phyloP scores from a whole-genome alignment of 352 stramenopile species.

The Phytophthora kernoviae region DNA sequence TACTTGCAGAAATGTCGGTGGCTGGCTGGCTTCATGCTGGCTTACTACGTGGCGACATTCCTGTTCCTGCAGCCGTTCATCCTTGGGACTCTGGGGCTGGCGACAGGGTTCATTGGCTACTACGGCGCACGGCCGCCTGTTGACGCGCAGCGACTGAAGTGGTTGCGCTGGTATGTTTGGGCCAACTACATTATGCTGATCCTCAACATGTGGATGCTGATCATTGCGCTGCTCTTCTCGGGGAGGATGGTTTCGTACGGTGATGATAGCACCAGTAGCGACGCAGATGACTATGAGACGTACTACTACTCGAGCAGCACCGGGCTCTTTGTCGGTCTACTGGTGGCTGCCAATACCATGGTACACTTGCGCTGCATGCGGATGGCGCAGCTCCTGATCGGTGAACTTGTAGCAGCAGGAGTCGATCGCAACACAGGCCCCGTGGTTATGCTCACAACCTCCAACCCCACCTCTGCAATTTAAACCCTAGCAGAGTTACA shows the following conservation, averaged over 20 bases:
- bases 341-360: slow-evolving; percentile 60
- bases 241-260: slow-evolving; percentile 19
- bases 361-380: slow-evolving; percentile 64
- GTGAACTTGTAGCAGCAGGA: slow-evolving; percentile 34
- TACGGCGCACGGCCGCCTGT: slow-evolving; percentile 64
- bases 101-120: slow-evolving; percentile 72
- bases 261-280: slow-evolving; percentile 23
- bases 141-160: slow-evolving; percentile 65
- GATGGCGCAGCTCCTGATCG: slow-evolving; percentile 31
- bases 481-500: slow-evolving; percentile 9
- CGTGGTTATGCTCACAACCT: slow-evolving; percentile 23
- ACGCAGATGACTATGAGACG: slow-evolving; percentile 21
- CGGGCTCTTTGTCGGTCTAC: slow-evolving; percentile 51
- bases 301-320: slow-evolving; percentile 42
- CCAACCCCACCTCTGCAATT: slow-evolving; percentile 24
- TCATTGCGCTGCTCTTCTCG: slow-evolving; percentile 52
- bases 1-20: slow-evolving; percentile 68
- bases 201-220: slow-evolving; percentile 70
- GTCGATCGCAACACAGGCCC: slow-evolving; percentile 20
- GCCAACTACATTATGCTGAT: slow-evolving; percentile 74
- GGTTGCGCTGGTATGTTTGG: slow-evolving; percentile 70
- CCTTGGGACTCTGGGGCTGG: slow-evolving; percentile 55
- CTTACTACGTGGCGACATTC: slow-evolving; percentile 72
- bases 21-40: slow-evolving; percentile 63
- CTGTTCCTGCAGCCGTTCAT: slow-evolving; percentile 80